phyloP scores from a whole-genome alignment of 495 filamentous ascomycete species.

The Elasticomyces elasticus region DNA sequence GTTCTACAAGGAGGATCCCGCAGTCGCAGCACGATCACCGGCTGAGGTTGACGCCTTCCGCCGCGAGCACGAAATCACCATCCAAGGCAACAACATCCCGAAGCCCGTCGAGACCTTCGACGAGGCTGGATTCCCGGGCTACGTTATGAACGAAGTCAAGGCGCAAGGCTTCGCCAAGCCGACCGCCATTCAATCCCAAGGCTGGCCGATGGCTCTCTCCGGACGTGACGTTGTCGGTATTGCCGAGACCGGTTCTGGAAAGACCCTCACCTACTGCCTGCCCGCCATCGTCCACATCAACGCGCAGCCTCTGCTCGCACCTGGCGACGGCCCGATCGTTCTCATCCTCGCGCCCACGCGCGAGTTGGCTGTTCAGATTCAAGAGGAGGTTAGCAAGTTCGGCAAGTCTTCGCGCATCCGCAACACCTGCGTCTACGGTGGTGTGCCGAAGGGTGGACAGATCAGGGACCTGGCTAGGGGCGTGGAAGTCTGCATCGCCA shows the following conservation, averaged over 20 bases:
- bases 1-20: slow-evolving; percentile 91
- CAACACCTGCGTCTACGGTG: slow-evolving; percentile 98
- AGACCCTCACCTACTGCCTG: slow-evolving; percentile 96
- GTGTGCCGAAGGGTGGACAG: slow-evolving; percentile 93
- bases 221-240: slow-evolving; percentile 99
- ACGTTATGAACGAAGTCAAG: slow-evolving; percentile 97
- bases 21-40: slow-evolving; percentile 61
- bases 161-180: slow-evolving; percentile 86
- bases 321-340: slow-evolving; percentile 93
- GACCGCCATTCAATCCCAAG: slow-evolving; percentile 94
- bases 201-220: slow-evolving; percentile 98
- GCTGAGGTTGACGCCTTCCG: slow-evolving; percentile 83
- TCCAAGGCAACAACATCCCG: slow-evolving; percentile 69
- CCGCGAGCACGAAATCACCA: slow-evolving; percentile 64
- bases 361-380: slow-evolving; percentile 96
- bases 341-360: slow-evolving; percentile 90
- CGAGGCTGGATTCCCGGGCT: slow-evolving; percentile 90
- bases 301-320: slow-evolving; percentile 92
- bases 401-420: slow-evolving; percentile 96
- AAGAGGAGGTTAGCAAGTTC: slow-evolving; percentile 89
- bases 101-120: slow-evolving; percentile 94
- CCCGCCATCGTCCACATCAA: slow-evolving; percentile 99
- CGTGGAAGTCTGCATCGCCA: slow-evolving; percentile 89
- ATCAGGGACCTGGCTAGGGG: slow-evolving; percentile 85
- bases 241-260: slow-evolving; percentile 97